Conservation (phyloP, 2,329 filamentous ascomycete species). For the Phoma sp. region DNA sequence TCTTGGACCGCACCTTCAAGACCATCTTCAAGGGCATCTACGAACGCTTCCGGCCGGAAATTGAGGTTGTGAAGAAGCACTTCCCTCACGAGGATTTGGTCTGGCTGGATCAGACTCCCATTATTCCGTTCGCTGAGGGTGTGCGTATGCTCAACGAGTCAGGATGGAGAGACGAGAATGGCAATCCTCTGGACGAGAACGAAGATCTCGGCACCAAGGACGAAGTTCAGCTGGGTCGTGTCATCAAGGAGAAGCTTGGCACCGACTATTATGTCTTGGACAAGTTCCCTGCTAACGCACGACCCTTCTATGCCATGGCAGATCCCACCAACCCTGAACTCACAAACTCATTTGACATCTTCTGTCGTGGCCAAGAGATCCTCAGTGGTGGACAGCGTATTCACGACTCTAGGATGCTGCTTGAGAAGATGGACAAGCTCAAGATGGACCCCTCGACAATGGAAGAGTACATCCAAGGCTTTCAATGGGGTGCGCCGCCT, state of each 20-base stretch:
- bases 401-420: slow-evolving; percentile 76
- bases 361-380: slow-evolving; percentile 91
- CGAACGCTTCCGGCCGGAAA: slow-evolving; percentile 70
- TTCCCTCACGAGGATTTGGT: slow-evolving; percentile 88
- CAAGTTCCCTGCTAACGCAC: slow-evolving; percentile 83
- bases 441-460: slow-evolving; percentile 82
- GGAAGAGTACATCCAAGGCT: slow-evolving; percentile 88
- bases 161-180: slow-evolving; percentile 78
- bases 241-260: slow-evolving; percentile 83
- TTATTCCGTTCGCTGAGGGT: slow-evolving; percentile 79
- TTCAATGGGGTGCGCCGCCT: slow-evolving; percentile 85
- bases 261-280: slow-evolving; percentile 95
- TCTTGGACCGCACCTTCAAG: slow-evolving; percentile 83
- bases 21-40: slow-evolving; percentile 76
- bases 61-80: slow-evolving; percentile 79
- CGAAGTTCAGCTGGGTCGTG: slow-evolving; percentile 81
- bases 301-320: slow-evolving; percentile 91
- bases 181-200: slow-evolving; percentile 70
- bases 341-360: slow-evolving; percentile 96
- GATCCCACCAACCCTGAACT: slow-evolving; percentile 73
- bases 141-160: slow-evolving; percentile 80
- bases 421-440: slow-evolving; percentile 74
- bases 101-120: slow-evolving; percentile 83
- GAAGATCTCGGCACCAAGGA: slow-evolving; percentile 86
- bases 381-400: slow-evolving; percentile 93